phyloP scores from a whole-genome alignment of 2,329 filamentous ascomycete species.

The Sordariomycetes sp. region DNA sequence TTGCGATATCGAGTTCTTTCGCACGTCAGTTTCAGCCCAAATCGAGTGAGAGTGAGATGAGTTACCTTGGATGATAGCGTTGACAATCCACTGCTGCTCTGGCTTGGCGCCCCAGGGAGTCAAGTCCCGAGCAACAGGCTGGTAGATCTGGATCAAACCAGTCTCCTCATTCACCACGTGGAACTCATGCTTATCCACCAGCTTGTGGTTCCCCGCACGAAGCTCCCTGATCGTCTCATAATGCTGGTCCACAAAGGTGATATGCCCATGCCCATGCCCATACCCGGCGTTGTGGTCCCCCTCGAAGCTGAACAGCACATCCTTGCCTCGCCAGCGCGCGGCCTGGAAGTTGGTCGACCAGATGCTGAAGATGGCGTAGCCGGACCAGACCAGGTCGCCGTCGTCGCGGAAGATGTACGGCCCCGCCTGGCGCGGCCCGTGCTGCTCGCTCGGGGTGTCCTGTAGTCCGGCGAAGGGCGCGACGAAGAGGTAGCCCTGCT shows the following conservation, averaged over 20 bases:
- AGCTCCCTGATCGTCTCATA: slow-evolving; percentile 45
- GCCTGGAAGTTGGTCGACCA: slow-evolving; percentile 44
- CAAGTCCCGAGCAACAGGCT: slow-evolving; percentile 34
- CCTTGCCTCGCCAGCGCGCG: slow-evolving; percentile 35
- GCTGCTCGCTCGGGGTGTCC: slow-evolving; percentile 18
- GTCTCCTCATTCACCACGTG: slow-evolving; percentile 40
- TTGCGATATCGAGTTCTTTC: slow-evolving; percentile 36
- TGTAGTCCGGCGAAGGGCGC: slow-evolving; percentile 24
- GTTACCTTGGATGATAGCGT: slow-evolving; percentile 40
- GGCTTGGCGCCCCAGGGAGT: slow-evolving; percentile 30
- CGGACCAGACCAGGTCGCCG: slow-evolving; percentile 47
- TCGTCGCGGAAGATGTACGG: slow-evolving; percentile 45
- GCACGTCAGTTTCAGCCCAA: neutral
- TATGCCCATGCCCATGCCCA: slow-evolving; percentile 43
- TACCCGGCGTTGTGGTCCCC: slow-evolving; percentile 39
- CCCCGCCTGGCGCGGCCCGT: slow-evolving; percentile 37
- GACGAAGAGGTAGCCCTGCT: slow-evolving; percentile 32
- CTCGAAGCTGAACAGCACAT: slow-evolving; percentile 43
- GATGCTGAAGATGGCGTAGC: slow-evolving; percentile 38
- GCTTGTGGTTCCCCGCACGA: slow-evolving; percentile 36
- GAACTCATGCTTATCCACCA: slow-evolving; percentile 46
- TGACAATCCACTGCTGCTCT: slow-evolving; percentile 44
- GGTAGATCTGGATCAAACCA: slow-evolving; percentile 41
- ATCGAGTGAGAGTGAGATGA: slow-evolving; percentile 13
- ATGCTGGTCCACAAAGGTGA: slow-evolving; percentile 38